Percentiles rank a stretch among this genome's conserved stretches.
phyloP scores from a whole-genome alignment of 2,329 filamentous ascomycete species.

The Aspergillus chevalieri region DNA sequence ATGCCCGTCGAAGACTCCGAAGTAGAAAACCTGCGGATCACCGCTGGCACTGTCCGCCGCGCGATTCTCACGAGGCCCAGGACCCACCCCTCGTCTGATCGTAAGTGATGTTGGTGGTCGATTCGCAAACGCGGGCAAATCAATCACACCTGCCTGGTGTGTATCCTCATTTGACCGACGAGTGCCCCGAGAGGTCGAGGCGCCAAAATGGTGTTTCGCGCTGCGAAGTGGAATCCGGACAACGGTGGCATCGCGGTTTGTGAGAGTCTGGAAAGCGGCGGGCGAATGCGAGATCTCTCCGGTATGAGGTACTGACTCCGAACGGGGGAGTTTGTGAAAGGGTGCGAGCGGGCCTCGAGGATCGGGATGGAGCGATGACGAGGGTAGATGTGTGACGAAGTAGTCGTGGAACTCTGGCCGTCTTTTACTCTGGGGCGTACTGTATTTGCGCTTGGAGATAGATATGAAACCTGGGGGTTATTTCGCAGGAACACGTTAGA shows the following conservation, averaged over 20 bases:
- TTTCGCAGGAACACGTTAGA: background rate
- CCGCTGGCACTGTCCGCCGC: slow-evolving; percentile 69
- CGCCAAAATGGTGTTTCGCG: slow-evolving; percentile 94
- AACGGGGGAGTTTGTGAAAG: slow-evolving; percentile 79
- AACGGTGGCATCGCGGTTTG: slow-evolving; percentile 77
- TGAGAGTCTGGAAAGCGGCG: slow-evolving; percentile 53
- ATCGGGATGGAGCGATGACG: slow-evolving; percentile 87
- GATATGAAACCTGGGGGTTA: slow-evolving; percentile 29
- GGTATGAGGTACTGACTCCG: slow-evolving; percentile 74
- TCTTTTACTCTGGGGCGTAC: slow-evolving; percentile 14
- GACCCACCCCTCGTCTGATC: slow-evolving; percentile 20
- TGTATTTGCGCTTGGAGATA: slow-evolving; percentile 19
- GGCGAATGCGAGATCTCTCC: slow-evolving; percentile 46
- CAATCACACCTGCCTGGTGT: slow-evolving; percentile 88
- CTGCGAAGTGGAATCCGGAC: slow-evolving; percentile 89
- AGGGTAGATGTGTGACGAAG: slow-evolving; percentile 93
- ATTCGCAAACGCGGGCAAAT: slow-evolving; percentile 87
- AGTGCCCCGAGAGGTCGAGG: slow-evolving; percentile 69
- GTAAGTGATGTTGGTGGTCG: slow-evolving; percentile 63
- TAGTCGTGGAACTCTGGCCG: slow-evolving; percentile 78
- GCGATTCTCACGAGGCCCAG: slow-evolving; percentile 52
- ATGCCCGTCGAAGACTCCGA: slow-evolving; percentile 93
- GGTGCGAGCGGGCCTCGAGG: slow-evolving; percentile 58
- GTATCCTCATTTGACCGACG: slow-evolving; percentile 89
- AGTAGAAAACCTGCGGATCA: slow-evolving; percentile 96